A percentile compares a stretch with the other conserved stretches of the same genome.
Conservation (phyloP, 495 filamentous ascomycete species). For the Aspergillus biplanus region DNA sequence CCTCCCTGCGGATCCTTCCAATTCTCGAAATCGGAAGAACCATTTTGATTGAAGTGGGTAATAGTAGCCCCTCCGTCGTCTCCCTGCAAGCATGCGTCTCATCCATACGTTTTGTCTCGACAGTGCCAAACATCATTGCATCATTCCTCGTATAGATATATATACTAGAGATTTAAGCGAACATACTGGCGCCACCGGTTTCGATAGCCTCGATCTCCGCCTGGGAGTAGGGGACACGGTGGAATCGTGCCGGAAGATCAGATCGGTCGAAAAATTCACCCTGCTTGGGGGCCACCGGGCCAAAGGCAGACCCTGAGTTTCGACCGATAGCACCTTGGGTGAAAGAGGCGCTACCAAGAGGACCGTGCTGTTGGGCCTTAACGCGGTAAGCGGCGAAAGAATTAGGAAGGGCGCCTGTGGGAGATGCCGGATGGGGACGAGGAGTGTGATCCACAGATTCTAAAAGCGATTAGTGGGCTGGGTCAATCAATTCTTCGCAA, state of each 20-base stretch:
- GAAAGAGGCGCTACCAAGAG: conserved; percentile 59
- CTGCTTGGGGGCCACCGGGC: conserved; percentile 66
- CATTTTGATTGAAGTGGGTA: background rate
- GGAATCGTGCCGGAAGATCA: conserved; percentile 83
- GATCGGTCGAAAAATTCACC: conserved; percentile 88
- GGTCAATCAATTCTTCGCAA: background rate
- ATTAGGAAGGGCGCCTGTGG: conserved; percentile 60
- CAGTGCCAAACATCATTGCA: conserved; percentile 21
- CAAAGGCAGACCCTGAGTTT: conserved; percentile 66
- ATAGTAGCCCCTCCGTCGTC: conserved; percentile 1
- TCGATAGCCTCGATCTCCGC: conserved; percentile 96
- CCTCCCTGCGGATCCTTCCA: background rate
- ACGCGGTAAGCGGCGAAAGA: conserved; percentile 90
- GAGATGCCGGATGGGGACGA: conserved; percentile 66
- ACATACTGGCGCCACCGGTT: conserved; percentile 81
- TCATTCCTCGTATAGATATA: conserved; percentile 21
- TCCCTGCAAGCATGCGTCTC: conserved; percentile 14
- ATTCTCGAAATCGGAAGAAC: background rate
- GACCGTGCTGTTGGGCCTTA: conserved; percentile 93
- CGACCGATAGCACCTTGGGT: conserved; percentile 62
- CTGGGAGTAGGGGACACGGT: conserved; percentile 67
- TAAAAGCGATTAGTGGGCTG: conserved; percentile 34
- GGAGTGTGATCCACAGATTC: conserved; percentile 73
- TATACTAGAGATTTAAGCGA: conserved; percentile 41
- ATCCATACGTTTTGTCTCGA: conserved; percentile 22